Conservation (phyloP, 768 basidiomycete genomes). For the Suillus cothurnatus region DNA sequence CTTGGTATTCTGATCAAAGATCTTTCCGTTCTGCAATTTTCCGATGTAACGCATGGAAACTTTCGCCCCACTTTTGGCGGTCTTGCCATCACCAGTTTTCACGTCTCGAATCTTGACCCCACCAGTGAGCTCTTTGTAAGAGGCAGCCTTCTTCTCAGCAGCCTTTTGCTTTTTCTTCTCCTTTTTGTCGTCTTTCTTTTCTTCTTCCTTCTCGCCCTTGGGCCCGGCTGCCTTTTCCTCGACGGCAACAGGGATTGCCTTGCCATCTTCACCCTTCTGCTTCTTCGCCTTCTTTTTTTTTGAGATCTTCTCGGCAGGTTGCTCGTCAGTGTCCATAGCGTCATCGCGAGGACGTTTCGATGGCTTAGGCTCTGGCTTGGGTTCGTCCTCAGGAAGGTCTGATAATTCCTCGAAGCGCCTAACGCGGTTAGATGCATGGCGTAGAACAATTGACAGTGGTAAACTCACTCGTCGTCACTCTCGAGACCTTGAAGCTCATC, state of each 20-base stretch:
- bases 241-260: conserved; percentile 36
- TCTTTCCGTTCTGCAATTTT: conserved; percentile 73
- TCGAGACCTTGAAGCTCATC: conserved; percentile 55
- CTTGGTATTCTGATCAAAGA: conserved; percentile 81
- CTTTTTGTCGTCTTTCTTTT: conserved; percentile 37
- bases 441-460: not conserved
- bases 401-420: conserved; percentile 78
- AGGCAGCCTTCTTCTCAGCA: conserved; percentile 27
- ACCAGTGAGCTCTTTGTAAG: conserved; percentile 48
- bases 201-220: conserved; percentile 38
- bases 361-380: conserved; percentile 36
- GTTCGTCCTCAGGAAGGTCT: conserved; percentile 13
- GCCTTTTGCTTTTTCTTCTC: conserved; percentile 33
- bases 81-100: conserved; percentile 80
- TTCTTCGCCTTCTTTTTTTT: conserved; percentile 75
- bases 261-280: conserved; percentile 62
- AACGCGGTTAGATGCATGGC: conserved; percentile 7
- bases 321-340: conserved; percentile 41
- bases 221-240: conserved; percentile 21
- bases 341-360: conserved; percentile 78
- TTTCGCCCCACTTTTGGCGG: conserved; percentile 83
- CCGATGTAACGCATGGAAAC: conserved; percentile 93
- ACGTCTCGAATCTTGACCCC: conserved; percentile 79
- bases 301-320: conserved; percentile 38
- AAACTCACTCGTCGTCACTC: conserved; percentile 44